A percentile compares a stretch with the other conserved stretches of the same genome.
Evolutionary conservation across 2,329 filamentous ascomycete species (phyloP).

Genomic region (Sarocladium oryzae): DNA sequence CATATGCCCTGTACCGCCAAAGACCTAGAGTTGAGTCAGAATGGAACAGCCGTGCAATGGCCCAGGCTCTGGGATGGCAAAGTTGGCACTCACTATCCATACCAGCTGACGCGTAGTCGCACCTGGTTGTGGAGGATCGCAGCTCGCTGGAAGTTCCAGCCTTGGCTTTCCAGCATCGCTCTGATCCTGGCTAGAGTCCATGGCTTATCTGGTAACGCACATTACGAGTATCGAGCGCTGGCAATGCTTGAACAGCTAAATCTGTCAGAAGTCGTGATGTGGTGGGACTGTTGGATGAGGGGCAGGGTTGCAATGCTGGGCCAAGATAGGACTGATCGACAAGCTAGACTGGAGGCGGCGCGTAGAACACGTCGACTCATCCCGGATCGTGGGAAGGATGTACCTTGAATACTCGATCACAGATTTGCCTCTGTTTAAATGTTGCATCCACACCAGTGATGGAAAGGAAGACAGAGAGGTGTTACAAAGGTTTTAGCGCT

Average conservation of each 20-base stretch:
- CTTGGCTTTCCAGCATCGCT: conserved; percentile 21
- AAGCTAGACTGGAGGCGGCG: no score
- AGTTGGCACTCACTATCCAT: conserved; percentile 68
- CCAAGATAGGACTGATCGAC: no score
- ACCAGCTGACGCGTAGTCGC: conserved; percentile 69
- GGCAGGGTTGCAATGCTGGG: no score
- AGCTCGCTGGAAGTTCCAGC: conserved; percentile 70
- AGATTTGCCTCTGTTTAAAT: no score
- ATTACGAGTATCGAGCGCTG: not conserved
- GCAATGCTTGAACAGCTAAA: no score
- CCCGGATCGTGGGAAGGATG: no score
- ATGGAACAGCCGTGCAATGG: not conserved
- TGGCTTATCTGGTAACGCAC: conserved; percentile 9
- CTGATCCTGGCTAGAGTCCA: conserved; percentile 20
- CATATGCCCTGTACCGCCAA: conserved; percentile 96
- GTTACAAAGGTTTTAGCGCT: not conserved
- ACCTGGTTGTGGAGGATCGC: conserved; percentile 72
- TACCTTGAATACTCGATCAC: no score
- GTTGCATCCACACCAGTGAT: no score
- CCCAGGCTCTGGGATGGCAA: not conserved
- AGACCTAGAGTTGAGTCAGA: conserved; percentile 52
- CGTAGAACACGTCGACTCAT: no score
- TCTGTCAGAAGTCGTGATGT: no score
- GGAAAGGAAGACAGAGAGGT: no score
- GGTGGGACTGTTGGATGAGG: no score